These are phyloP conservation scores for Ganoderma boninense DNA, from an alignment of 1,284 basidiomycete species.

Conservation along the genomic window DNA sequence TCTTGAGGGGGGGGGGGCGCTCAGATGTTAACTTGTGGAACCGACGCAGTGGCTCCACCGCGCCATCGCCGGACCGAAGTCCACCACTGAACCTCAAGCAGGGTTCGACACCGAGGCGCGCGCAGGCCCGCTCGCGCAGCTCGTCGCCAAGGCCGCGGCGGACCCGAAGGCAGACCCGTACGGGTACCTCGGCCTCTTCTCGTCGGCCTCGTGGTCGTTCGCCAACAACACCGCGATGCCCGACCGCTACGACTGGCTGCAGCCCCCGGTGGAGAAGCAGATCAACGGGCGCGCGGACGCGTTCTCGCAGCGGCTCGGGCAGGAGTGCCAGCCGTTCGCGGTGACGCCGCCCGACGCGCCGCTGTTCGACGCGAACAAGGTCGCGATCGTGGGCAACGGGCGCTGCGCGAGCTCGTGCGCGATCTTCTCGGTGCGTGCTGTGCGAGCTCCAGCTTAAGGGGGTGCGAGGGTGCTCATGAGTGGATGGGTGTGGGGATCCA, in stretches of 20 bases:
- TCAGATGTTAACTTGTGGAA: too few relatives aligned
- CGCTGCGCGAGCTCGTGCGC: slow-evolving; percentile 64
- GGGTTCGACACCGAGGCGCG: slow-evolving; percentile 62
- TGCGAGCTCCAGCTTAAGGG: too few relatives aligned
- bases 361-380: slow-evolving; percentile 61
- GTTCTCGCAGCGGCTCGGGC: slow-evolving; percentile 62
- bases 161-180: slow-evolving; percentile 50
- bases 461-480: neutral
- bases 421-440: slow-evolving; percentile 56
- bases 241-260: slow-evolving; percentile 54
- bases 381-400: slow-evolving; percentile 66
- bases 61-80: slow-evolving; percentile 64
- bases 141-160: slow-evolving; percentile 55
- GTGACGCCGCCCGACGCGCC: slow-evolving; percentile 51
- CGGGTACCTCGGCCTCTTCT: slow-evolving; percentile 52
- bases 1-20: too few relatives aligned
- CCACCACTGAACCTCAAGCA: slow-evolving; percentile 62
- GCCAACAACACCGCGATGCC: slow-evolving; percentile 56
- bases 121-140: slow-evolving; percentile 57
- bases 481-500: neutral
- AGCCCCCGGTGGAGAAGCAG: slow-evolving; percentile 46
- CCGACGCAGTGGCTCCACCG: slow-evolving; percentile 63
- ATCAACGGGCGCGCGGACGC: slow-evolving; percentile 58
- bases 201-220: slow-evolving; percentile 59
- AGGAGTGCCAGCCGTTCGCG: slow-evolving; percentile 65